Base-by-base conservation (phyloP, 192 early-diverging fungal species). In the Martensiomyces pterosporus region DNA sequence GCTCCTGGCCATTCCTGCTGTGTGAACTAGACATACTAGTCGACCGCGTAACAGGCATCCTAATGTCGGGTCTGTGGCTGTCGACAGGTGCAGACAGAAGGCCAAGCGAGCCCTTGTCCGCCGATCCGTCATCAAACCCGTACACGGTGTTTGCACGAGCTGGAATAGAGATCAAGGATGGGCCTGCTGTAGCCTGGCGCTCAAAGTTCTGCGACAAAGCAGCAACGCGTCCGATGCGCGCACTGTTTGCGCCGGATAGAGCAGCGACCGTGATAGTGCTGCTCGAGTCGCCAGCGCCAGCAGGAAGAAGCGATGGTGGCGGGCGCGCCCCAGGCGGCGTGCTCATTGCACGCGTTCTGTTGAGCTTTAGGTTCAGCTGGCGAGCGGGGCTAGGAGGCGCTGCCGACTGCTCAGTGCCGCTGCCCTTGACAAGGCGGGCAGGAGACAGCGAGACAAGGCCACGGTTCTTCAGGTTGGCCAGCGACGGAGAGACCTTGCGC, bases 151-250 rank as follows among this genome's bases (percentile, higher is more conserved):
- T 60, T 4, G 44, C 57, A n/a, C 47, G 47, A 1, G 60, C 36
- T 0, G 67, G 55, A 10, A 72, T 72, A 16, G 57, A 33, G 9
- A 72, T 59, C 23, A 48, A 52, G 9, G 57, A 52, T 0, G 52
- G 52, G 9, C 39, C 24, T 5, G 37, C 42, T 14, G 21, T 38
- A 25, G 35, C 43, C 19, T 58, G 56, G 24, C 60, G 56, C 52
- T 71, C 70, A 67, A 74, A 74, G 54, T 58, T 74, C 51, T 74
- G 70, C 35, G 70, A 74, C 34, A 74, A 21, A 12, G 70, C 70
- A 1, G 70, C 70, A 3, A 74, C 70, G 2, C 70, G 70, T 6
- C 70, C 70, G 42, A 74, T 74, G 14, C 70, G 63, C 22, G 70
- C 70, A 1, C 51, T 33, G 40, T 27, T 60, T 7, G 57, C 16